Evolutionary conservation across 805 yeast genomes (phyloP), one percentile per base, ranked within the genome.

Genomic region (Candida easanensis): DNA sequence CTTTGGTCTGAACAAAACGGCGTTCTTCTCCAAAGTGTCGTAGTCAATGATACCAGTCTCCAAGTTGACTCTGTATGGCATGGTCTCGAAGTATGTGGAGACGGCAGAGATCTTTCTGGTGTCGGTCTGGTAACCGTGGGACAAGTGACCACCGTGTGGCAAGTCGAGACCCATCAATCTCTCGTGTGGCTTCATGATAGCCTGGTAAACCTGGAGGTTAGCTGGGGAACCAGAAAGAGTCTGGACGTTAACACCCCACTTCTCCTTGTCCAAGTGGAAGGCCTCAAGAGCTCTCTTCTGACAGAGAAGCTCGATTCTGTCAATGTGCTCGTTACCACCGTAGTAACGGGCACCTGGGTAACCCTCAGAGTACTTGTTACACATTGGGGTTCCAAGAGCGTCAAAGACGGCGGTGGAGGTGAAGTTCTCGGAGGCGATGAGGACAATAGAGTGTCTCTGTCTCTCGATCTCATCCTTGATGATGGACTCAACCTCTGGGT

Each of bases 231-330:
- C 99, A 21, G 96, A 86, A 58, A 93, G 75, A 37, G 97, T 80
- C 73, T 93, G 99, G 34, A 93, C 99, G 63, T 93, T 93, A 55
- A 90, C 97, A 45, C 99, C 99, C 99, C 99, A 93, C 64, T 81
- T 73, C 56, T 79, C 88, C 37, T 90, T 73, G 60, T 81, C 78
- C 49, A 91, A 73, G 54, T 76, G 70, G 72, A 93, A 93, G 8
- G 97, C 96, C 56, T 84, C 81, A 52, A 93, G 75, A 37, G 99
- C 99, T 71, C 99, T 84, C 61, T 85, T 71, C 70, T 89, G 97
- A 71, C 98, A 91, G 46, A 91, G 71, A 13, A 80, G 66, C 73
- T 91, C 99, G 60, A 88, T 88, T 71, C 80, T 76, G 71, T 91
- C 99, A 59, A 91, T 91, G 70, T 80, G 84, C 69, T 91, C 89